These are phyloP conservation scores for Boletus rubroflammeus DNA, from an alignment of 768 basidiomycete genomes.

Conservation along the genomic window DNA sequence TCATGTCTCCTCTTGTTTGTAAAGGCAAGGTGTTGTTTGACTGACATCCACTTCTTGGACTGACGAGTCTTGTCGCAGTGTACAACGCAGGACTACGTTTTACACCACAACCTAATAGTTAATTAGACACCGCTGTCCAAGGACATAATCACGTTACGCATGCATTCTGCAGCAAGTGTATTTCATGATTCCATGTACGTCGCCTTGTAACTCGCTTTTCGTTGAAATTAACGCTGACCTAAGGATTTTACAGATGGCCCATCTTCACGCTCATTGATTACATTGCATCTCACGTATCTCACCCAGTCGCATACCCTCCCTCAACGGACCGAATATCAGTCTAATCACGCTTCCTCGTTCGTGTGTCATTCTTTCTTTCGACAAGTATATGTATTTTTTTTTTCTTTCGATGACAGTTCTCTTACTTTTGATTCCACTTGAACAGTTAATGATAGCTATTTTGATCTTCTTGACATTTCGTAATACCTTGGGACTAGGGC, in stretches of 20 bases:
- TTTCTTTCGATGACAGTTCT: conserved; percentile 3
- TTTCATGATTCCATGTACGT: conserved; percentile 27
- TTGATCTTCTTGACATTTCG: neutral
- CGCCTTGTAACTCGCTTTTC: neutral
- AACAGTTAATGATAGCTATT: neutral
- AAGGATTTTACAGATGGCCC: conserved; percentile 21
- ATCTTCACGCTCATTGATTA: conserved; percentile 23
- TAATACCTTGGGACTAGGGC: neutral
- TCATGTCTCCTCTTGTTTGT: conserved; percentile 17
- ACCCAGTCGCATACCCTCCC: conserved; percentile 23
- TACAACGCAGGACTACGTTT: conserved; percentile 25
- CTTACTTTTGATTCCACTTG: conserved; percentile 1
- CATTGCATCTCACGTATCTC: conserved; percentile 23
- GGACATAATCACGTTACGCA: conserved; percentile 28
- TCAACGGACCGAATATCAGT: conserved; percentile 27
- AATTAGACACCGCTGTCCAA: conserved; percentile 22
- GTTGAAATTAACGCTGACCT: neutral
- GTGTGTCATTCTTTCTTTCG: conserved; percentile 23
- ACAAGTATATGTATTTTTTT: conserved; percentile 9
- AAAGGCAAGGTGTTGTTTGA: conserved; percentile 17
- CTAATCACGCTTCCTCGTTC: conserved; percentile 24
- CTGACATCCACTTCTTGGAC: neutral
- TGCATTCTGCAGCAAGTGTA: conserved; percentile 28
- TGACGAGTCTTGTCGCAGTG: conserved; percentile 20
- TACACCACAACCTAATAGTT: conserved; percentile 24